phyloP scores from a whole-genome alignment of 495 filamentous ascomycete species.

The Xylaria castorea region DNA sequence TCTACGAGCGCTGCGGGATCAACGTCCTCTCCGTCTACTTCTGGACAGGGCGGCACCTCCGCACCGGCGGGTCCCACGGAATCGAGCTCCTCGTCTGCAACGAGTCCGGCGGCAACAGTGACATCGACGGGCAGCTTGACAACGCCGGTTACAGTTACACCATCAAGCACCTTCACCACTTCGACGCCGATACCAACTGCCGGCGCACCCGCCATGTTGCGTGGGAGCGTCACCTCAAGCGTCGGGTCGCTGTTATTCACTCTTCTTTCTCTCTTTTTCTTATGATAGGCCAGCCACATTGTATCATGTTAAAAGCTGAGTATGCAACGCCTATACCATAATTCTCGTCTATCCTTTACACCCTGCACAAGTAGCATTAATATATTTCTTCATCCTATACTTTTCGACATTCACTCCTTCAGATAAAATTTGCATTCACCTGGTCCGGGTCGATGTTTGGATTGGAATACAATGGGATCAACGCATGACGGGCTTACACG shows the following conservation, averaged over 20 bases:
- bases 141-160: not conserved
- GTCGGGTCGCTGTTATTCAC: conserved; percentile 9
- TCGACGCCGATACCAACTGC: conserved; percentile 12
- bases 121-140: not conserved
- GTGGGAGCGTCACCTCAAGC: not conserved
- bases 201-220: conserved; percentile 16
- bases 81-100: conserved; percentile 1
- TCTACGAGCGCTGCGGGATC: not conserved
- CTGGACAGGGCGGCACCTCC: not conserved
- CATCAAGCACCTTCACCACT: not conserved
- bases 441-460: not conserved
- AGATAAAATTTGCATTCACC: not conserved
- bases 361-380: conserved; percentile 6
- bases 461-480: not conserved
- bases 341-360: conserved; percentile 8
- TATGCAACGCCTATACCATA: not conserved
- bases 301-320: not conserved
- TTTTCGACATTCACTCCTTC: not conserved
- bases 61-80: not conserved
- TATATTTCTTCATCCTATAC: not conserved
- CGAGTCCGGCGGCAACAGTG: not conserved
- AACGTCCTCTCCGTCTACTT: not conserved
- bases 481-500: not conserved
- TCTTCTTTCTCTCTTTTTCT: conserved; percentile 23
- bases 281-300: conserved; percentile 4